Base-by-base conservation (phyloP, 2,329 filamentous ascomycete genomes). In the Colletotrichum melonis region DNA sequence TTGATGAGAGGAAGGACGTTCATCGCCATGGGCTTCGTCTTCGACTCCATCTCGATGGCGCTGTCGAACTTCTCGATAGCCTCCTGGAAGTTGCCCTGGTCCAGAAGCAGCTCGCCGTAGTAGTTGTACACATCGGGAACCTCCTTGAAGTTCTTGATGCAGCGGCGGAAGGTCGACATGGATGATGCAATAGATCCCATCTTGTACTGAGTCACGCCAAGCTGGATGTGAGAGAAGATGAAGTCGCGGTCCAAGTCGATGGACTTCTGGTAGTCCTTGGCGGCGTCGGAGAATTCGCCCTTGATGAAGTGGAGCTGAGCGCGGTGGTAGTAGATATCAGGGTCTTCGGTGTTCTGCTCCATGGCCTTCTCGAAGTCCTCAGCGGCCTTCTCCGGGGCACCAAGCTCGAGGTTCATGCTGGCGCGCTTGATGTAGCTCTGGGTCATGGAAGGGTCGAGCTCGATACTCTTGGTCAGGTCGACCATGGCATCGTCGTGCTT, bases 61-160 rank as follows among this genome's bases (percentile, higher is more conserved):
- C 92, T 97, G 83, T 99, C 97, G 80, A 99, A 99, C 86, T 98
- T 98, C 86, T 98, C 94, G 76, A 99, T 95, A 30, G 97, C 97
- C 82, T 99, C 96, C 72, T 94, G 88, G 85, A 93, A 98, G 84
- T 98, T 98, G 84, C 95, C 93, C 87, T 98, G 97, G 87, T 99
- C 97, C 67, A 99, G 92, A 71, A 99, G 89, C 69, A 99, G 90
- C 87, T 99, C 97, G 79, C 97, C 97, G 80, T 98, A 98, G 90
- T 99, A 99, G 89, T 99, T 99, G 89, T 98, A 99, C 54, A 98
- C 97, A 81, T 99, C 97, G 6, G 96, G 95, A 12, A 97, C 94
- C 81, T 96, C 94, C 80, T 95, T 94, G 81, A 99, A 99, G 86
- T 98, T 98, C 92, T 98, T 99, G 84, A 98, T 95, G 84, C 95